Base-by-base conservation (phyloP, 495 filamentous ascomycete genomes). In the Penicillium lividum region DNA sequence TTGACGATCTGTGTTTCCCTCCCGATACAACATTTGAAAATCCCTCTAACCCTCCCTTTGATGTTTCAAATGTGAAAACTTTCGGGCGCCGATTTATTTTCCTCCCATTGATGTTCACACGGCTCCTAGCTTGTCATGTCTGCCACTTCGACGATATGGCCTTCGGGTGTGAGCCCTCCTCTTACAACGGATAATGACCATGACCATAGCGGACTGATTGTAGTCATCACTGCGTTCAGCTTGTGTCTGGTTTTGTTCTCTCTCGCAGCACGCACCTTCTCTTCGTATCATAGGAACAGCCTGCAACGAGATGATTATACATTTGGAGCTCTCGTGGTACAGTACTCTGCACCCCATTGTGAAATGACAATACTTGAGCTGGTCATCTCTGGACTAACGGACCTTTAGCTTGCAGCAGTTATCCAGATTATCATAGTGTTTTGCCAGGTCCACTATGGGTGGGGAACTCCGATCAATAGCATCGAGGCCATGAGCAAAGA, bases 201-300 rank as follows among this genome's bases (percentile, higher is more conserved):
- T 38, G 59, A 73, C 31, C 70, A 70, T 36, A 70, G 62, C 25
- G 70, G 65, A 9, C 45, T 70, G 40, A 47, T 73, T n/a, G 68
- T 68, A 10, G 58, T 73, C 0, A 54, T 68, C 18, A 66, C 70
- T 2, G 63, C 64, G 0, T 54, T 70, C 1, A 31, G 22, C 22
- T 22, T 22, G 22, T 22, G 47, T 8, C 45, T 73, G 16, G 65
- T 70, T 30, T 27, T 73, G 27, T 51, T 59, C 5, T 25, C 68
- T 34, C 54, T 73, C 3, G 57, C 48, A 1, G 60, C 63, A 0
- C 57, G 68, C 1, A 45, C 59, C n/a, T 70, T 61, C 18, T 60
- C 65, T 11, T 53, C 62, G 0, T 58, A 27, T 6, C 54, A 62
- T 5, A 62, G 64, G 16, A 50, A 40, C 1, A 51, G 4, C 5